phyloP scores from a whole-genome alignment of 495 filamentous ascomycete species.

The Neurospora africana region DNA sequence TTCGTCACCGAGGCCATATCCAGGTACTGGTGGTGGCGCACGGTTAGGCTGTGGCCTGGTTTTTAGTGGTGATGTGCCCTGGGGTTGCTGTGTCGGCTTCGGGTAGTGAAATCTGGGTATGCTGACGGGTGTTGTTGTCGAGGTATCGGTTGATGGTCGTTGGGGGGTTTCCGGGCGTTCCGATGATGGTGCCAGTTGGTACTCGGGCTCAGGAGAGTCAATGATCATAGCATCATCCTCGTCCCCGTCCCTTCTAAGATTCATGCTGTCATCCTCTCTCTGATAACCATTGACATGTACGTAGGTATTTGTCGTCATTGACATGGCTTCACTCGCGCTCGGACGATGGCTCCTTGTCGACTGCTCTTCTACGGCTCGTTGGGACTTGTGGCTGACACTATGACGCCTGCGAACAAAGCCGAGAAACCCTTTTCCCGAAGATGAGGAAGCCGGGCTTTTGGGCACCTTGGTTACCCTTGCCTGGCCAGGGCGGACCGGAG shows the following conservation, averaged over 20 bases:
- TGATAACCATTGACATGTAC: background rate
- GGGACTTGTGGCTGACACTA: background rate
- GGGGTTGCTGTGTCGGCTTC: constrained; percentile 4
- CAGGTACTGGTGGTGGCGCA: constrained; percentile 29
- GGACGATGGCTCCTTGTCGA: constrained; percentile 1
- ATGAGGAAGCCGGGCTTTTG: background rate
- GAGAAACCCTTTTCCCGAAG: background rate
- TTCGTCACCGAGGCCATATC: background rate
- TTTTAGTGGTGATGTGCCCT: constrained; percentile 11
- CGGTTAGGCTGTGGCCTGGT: constrained; percentile 26
- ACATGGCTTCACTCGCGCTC: constrained; percentile 1
- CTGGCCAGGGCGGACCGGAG: background rate
- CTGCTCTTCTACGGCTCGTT: background rate
- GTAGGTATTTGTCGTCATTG: background rate
- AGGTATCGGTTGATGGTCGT: background rate
- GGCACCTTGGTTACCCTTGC: background rate
- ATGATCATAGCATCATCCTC: constrained; percentile 11
- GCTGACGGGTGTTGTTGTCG: constrained; percentile 4
- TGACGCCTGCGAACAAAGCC: background rate
- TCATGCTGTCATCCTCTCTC: background rate
- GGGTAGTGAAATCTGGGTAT: constrained; percentile 13
- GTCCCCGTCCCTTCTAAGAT: background rate
- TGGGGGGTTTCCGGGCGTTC: background rate
- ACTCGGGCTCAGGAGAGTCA: constrained; percentile 4
- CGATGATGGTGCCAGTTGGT: constrained; percentile 5